A percentile compares a stretch with the other conserved stretches of the same genome.
Conservation (phyloP, 2,329 filamentous ascomycete species). For the Blumeria hordei region DNA sequence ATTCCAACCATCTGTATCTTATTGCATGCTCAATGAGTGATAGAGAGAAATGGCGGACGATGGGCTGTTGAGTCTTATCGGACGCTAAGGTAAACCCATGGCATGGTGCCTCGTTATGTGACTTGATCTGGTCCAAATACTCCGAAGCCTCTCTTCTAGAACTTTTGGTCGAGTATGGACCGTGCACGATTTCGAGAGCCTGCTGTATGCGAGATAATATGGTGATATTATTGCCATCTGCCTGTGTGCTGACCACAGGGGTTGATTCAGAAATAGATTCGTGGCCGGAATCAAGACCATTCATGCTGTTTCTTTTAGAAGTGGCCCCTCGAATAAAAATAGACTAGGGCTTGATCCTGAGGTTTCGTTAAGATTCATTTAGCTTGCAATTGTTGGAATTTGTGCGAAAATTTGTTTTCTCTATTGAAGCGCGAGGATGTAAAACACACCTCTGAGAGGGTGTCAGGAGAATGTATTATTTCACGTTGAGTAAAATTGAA, state of each 20-base stretch:
- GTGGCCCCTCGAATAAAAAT: not conserved
- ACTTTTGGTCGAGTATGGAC: slow-evolving; percentile 55
- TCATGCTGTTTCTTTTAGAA: slow-evolving; percentile 8
- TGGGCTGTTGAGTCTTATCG: slow-evolving; percentile 47
- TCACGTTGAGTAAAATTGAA: too few species aligned
- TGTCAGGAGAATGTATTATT: too few species aligned
- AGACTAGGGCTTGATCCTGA: too few species aligned
- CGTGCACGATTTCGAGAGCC: slow-evolving; percentile 74
- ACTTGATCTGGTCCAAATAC: slow-evolving; percentile 72
- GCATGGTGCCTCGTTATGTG: slow-evolving; percentile 51
- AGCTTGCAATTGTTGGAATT: too few species aligned
- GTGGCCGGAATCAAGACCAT: slow-evolving; percentile 6
- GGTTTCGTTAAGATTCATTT: too few species aligned
- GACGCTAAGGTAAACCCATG: slow-evolving; percentile 67
- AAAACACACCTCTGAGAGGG: too few species aligned
- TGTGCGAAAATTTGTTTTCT: too few species aligned
- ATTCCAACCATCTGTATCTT: slow-evolving; percentile 60
- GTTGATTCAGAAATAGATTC: not conserved
- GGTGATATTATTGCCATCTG: slow-evolving; percentile 17
- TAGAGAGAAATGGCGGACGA: slow-evolving; percentile 82
- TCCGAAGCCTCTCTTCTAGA: slow-evolving; percentile 59
- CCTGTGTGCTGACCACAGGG: too few species aligned
- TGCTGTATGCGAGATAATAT: slow-evolving; percentile 47
- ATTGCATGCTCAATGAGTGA: slow-evolving; percentile 79
- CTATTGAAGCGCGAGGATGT: too few species aligned